Evolutionary conservation across 2,329 filamentous ascomycete species (phyloP), one percentile per base, ranked within the genome.

Genomic region (Phialophora verrucosa): DNA sequence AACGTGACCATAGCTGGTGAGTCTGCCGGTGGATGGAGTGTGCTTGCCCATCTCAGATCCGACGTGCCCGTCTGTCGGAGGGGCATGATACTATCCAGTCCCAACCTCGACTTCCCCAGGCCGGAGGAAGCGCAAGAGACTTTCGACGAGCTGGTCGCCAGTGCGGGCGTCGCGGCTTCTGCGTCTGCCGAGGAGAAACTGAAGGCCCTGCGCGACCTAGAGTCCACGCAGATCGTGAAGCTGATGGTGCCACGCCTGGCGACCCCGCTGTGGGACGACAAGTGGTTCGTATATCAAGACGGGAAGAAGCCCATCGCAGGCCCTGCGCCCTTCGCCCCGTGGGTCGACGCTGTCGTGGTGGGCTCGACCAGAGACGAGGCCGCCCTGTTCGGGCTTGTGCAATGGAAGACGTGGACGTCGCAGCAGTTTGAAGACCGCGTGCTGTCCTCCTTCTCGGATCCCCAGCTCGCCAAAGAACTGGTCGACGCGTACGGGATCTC

Each of bases 21-120:
- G 69, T 82, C 79, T 58, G 82, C 81, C 5, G 83, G 83, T 31
- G 82, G 78, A 2, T 85, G 62, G 31, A 64, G 64, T n/a, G 61
- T 67, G 14, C 85, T 67, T 38, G 62, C 55, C 59, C 61, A 64
- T 17, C 62, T 69, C 10, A 23, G 61, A 38, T 67, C 65, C 12
- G 38, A 64, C 38, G 57, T 64, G 8, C 61, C 65, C 3, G 65
- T 66, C 31, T 66, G 64, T 29, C 64, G 59, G 23, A 59, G 64
- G 53, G 64, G 64, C 23, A 59, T 66, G 2, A 63, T 66, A 8
- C 35, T 66, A 17, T 66, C 64, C 10, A 63, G 59, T 31, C 64
- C 64, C 29, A 66, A 66, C 29, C 59, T 66, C 6, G 64, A 66
- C 47, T 66, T 59, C 31, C 64, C 64, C 27, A 44, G 23, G 20